Conservation (phyloP, 2,329 filamentous ascomycete species). For the Macrophomina tecta region DNA sequence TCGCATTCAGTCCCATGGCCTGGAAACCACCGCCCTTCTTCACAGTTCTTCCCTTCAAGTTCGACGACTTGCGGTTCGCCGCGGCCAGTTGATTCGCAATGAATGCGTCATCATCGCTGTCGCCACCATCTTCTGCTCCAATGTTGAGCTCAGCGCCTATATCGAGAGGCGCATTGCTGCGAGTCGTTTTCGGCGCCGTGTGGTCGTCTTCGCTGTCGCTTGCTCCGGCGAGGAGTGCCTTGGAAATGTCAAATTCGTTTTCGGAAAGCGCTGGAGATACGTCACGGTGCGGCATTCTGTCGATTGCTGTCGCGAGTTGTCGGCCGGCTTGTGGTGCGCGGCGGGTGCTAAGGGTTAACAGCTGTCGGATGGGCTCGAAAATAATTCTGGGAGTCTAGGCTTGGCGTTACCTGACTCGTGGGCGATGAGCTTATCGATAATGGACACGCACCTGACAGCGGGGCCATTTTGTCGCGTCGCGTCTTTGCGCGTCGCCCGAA, state of each 20-base stretch:
- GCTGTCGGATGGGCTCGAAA: constrained; percentile 8
- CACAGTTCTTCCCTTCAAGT: constrained; percentile 80
- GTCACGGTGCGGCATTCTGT: constrained; percentile 71
- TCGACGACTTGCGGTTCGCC: constrained; percentile 83
- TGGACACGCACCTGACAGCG: constrained; percentile 5
- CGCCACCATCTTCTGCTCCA: constrained; percentile 61
- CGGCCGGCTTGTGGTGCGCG: constrained; percentile 24
- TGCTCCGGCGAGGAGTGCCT: constrained; percentile 69
- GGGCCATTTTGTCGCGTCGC: constrained; percentile 23
- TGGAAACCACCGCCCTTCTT: constrained; percentile 98
- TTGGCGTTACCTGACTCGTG: constrained; percentile 18
- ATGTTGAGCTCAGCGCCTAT: constrained; percentile 44
- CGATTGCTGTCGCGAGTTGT: constrained; percentile 2
- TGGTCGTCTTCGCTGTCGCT: constrained; percentile 53
- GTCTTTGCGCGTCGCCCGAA: constrained; percentile 25
- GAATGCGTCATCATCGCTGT: constrained; percentile 77
- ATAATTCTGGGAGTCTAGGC: constrained; percentile 24
- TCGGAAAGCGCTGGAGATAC: constrained; percentile 85
- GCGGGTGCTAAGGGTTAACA: constrained; percentile 15
- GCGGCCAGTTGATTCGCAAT: constrained; percentile 88
- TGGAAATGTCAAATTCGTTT: constrained; percentile 88
- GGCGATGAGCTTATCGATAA: background rate
- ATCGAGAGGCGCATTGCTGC: constrained; percentile 30
- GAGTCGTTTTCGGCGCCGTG: constrained; percentile 38
- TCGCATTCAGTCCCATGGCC: constrained; percentile 85